Percentiles rank a stretch among this genome's conserved stretches.
These are phyloP conservation scores for Crinitomyces ghanaensis DNA, from an alignment of 805 yeast genomes.

Conservation along the genomic window DNA sequence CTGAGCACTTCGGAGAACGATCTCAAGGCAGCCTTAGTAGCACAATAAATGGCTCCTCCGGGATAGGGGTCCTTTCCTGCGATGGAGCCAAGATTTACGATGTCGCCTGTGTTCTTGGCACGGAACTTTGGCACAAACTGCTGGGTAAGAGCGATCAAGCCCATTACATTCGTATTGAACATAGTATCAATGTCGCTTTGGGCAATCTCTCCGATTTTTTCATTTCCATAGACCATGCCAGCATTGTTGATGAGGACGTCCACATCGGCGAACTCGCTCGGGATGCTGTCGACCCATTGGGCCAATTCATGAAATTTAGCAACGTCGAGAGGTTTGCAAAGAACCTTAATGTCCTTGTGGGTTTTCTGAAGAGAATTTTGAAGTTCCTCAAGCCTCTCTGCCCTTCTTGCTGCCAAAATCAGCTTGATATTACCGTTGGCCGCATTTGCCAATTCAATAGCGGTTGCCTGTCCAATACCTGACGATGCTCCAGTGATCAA, in stretches of 20 bases:
- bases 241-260: conserved; percentile 60
- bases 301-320: conserved; percentile 39
- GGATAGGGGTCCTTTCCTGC: conserved; percentile 66
- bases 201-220: conserved; percentile 56
- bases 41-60: conserved; percentile 60
- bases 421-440: conserved; percentile 60
- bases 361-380: conserved; percentile 35
- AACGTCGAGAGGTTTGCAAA: conserved; percentile 44
- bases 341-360: conserved; percentile 37
- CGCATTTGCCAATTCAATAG: conserved; percentile 70
- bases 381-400: conserved; percentile 43
- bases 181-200: conserved; percentile 57
- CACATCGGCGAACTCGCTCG: conserved; percentile 42
- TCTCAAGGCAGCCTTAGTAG: conserved; percentile 53
- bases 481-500: conserved; percentile 95
- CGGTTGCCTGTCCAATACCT: conserved; percentile 92
- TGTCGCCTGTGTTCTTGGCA: conserved; percentile 49
- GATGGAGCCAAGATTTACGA: conserved; percentile 55
- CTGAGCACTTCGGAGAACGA: conserved; percentile 50
- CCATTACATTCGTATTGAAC: conserved; percentile 82
- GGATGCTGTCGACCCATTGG: conserved; percentile 42
- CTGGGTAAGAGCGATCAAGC: conserved; percentile 75
- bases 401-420: conserved; percentile 69
- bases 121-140: conserved; percentile 62
- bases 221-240: conserved; percentile 64